These are phyloP conservation scores for Leccinellum albellum DNA, from an alignment of 768 basidiomycete species.

Conservation along the genomic window DNA sequence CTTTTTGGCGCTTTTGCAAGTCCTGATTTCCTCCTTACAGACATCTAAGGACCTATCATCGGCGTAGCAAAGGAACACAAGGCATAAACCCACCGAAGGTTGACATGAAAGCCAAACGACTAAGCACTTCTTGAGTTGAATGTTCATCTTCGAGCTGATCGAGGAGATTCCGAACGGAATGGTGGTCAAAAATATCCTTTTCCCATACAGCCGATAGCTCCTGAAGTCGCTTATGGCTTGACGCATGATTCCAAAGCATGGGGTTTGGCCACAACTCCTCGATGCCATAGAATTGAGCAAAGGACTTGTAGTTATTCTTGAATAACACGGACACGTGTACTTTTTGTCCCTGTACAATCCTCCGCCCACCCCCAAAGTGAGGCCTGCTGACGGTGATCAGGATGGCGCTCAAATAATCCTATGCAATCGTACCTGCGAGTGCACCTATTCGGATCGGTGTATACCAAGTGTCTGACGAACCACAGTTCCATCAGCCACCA, in stretches of 20 bases:
- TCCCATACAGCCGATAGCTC: slow-evolving; percentile 22
- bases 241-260: slow-evolving; percentile 27
- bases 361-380: slow-evolving; percentile 22
- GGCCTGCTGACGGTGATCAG: slow-evolving; percentile 19
- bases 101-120: slow-evolving; percentile 28
- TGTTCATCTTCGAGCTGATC: slow-evolving; percentile 13
- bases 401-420: background rate
- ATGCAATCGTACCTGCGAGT: slow-evolving; percentile 15
- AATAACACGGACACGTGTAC: slow-evolving; percentile 30
- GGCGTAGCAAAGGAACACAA: background rate
- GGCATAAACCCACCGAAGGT: slow-evolving; percentile 19
- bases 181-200: slow-evolving; percentile 27
- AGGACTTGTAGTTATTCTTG: slow-evolving; percentile 28
- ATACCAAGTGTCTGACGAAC: slow-evolving; percentile 22
- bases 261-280: slow-evolving; percentile 22
- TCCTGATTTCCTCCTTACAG: slow-evolving; percentile 10
- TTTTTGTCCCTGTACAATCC: slow-evolving; percentile 26
- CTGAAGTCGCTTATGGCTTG: slow-evolving; percentile 18
- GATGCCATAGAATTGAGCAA: slow-evolving; percentile 18
- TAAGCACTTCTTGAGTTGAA: slow-evolving; percentile 17
- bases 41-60: slow-evolving; percentile 11
- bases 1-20: background rate
- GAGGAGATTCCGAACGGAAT: slow-evolving; percentile 14
- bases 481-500: slow-evolving; percentile 27
- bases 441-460: slow-evolving; percentile 21